phyloP scores from a whole-genome alignment of 2,329 filamentous ascomycete species.

The Fusarium udum region DNA sequence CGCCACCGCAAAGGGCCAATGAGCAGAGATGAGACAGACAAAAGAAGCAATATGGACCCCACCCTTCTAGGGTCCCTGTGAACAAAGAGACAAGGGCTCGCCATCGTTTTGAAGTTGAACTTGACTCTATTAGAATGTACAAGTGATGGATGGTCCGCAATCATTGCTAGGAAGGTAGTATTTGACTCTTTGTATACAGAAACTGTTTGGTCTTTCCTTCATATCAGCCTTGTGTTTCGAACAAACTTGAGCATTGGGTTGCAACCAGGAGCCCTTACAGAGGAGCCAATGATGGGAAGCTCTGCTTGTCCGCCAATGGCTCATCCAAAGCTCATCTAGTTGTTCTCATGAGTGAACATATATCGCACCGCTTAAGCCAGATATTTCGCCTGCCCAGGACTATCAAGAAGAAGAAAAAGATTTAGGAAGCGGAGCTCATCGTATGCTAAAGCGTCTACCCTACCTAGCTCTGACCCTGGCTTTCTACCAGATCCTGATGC shows the following conservation, averaged over 20 bases:
- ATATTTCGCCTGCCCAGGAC: neutral
- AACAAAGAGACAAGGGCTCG: slow-evolving; percentile 20
- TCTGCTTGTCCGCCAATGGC: neutral
- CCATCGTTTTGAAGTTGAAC: neutral
- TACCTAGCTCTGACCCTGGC: neutral
- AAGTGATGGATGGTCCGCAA: neutral
- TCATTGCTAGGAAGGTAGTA: neutral
- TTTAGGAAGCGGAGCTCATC: neutral
- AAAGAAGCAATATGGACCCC: slow-evolving; percentile 45
- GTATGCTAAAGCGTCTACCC: neutral
- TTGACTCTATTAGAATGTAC: neutral
- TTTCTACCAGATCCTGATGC: neutral
- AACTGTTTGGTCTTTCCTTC: neutral
- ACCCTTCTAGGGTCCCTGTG: slow-evolving; percentile 21
- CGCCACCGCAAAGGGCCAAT: slow-evolving; percentile 34
- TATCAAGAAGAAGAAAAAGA: neutral
- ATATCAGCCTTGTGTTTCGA: slow-evolving; percentile 6
- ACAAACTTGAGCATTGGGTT: neutral
- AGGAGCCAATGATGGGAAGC: slow-evolving; percentile 9
- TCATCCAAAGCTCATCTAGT: neutral
- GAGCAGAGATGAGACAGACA: slow-evolving; percentile 16
- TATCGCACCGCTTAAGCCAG: neutral
- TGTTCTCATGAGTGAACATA: neutral
- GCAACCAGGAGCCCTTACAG: neutral
- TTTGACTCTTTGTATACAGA: neutral